These are phyloP conservation scores for Setaria italica DNA, from an alignment of 202 grass and related monocot genomes.

Conservation along the genomic window DNA sequence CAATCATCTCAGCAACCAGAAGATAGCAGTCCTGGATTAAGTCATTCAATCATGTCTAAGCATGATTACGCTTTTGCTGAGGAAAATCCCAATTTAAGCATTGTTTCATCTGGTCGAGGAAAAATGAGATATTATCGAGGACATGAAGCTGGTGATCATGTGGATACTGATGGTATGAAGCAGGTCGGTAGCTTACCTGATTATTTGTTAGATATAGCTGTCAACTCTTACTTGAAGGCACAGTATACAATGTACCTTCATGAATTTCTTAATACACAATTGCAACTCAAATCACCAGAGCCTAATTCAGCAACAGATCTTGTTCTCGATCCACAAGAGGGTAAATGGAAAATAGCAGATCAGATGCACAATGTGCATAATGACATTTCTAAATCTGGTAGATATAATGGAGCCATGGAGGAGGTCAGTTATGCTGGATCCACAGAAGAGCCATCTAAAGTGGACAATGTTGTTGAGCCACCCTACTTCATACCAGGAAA, in stretches of 20 bases:
- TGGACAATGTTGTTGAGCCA: constrained; percentile 54
- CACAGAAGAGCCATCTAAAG: constrained; percentile 33
- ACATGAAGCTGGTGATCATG: constrained; percentile 43
- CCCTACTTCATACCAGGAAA: constrained; percentile 59
- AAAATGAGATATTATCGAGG: constrained; percentile 42
- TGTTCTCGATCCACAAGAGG: constrained; percentile 85
- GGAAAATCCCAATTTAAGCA: constrained; percentile 37
- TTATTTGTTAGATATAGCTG: constrained; percentile 52
- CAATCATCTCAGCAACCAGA: constrained; percentile 45
- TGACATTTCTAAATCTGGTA: constrained; percentile 40
- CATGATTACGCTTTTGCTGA: constrained; percentile 32
- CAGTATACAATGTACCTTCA: constrained; percentile 65
- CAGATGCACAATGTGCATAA: constrained; percentile 49
- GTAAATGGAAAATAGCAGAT: constrained; percentile 90
- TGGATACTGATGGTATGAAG: constrained; percentile 49
- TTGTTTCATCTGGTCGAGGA: constrained; percentile 52
- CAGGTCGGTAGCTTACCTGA: constrained; percentile 47
- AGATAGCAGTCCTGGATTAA: constrained; percentile 42
- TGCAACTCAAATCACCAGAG: constrained; percentile 58
- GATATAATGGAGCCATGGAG: constrained; percentile 31
- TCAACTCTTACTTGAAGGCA: constrained; percentile 66
- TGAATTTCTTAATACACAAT: constrained; percentile 60
- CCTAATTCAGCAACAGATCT: constrained; percentile 72
- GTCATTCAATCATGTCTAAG: constrained; percentile 18
- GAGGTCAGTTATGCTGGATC: constrained; percentile 38